A percentile compares a stretch with the other conserved stretches of the same genome.
phyloP scores from a whole-genome alignment of 768 basidiomycete genomes.

The Lactarius deliciosus region DNA sequence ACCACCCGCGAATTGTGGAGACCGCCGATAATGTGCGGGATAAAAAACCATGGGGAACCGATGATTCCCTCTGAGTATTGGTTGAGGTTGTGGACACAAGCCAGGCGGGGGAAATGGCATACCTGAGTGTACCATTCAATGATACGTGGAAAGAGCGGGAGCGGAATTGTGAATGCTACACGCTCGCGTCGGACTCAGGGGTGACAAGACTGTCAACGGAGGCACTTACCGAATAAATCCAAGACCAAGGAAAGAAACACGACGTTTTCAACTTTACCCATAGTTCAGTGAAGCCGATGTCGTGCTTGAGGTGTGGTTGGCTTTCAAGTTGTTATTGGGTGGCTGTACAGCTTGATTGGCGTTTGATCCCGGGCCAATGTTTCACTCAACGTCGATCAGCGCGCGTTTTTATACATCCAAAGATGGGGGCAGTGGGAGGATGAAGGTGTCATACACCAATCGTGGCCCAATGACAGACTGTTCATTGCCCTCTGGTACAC shows the following conservation, averaged over 20 bases:
- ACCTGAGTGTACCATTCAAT: slow-evolving; percentile 90
- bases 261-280: slow-evolving; percentile 71
- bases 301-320: background rate
- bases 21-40: slow-evolving; percentile 67
- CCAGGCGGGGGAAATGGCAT: slow-evolving; percentile 30
- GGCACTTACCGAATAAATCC: slow-evolving; percentile 69
- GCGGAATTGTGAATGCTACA: slow-evolving; percentile 86
- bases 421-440: background rate
- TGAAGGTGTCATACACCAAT: background rate
- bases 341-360: slow-evolving; percentile 3
- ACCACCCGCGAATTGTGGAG: slow-evolving; percentile 60
- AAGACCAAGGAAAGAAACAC: slow-evolving; percentile 90
- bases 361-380: background rate
- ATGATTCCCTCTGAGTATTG: slow-evolving; percentile 60
- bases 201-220: background rate
- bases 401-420: slow-evolving; percentile 2
- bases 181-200: slow-evolving; percentile 12
- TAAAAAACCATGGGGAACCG: slow-evolving; percentile 69
- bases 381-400: background rate
- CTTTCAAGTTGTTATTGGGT: background rate
- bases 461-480: slow-evolving; percentile 14
- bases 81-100: slow-evolving; percentile 1
- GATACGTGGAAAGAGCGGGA: slow-evolving; percentile 97
- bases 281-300: slow-evolving; percentile 32
- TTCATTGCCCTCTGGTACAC: background rate